Conservation (phyloP, 345 rosid species). For the Euphorbia tirucalli region DNA sequence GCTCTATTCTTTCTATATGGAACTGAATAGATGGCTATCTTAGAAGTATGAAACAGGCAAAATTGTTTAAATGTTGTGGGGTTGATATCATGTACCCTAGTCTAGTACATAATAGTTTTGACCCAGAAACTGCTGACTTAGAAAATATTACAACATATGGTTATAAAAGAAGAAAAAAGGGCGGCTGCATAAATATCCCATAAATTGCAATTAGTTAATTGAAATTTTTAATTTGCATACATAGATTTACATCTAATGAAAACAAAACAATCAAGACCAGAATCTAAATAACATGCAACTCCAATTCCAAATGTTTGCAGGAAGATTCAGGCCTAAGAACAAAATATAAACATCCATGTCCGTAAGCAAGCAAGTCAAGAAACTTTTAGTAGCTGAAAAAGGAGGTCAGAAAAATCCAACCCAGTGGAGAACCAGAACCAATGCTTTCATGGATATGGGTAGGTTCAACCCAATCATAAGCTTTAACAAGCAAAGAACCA, state of each 20-base stretch:
- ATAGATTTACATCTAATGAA: slow-evolving; percentile 7
- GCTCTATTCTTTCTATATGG: not conserved
- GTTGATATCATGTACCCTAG: not conserved
- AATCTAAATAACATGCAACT: not conserved
- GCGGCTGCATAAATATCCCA: not conserved
- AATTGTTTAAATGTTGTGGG: not conserved
- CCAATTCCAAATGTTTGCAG: not conserved
- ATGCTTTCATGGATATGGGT: slow-evolving; percentile 45
- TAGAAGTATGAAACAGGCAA: not conserved
- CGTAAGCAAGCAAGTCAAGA: not conserved
- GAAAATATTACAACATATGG: not conserved
- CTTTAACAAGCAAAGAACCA: slow-evolving; percentile 91
- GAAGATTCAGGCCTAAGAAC: not conserved
- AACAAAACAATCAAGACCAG: not conserved
- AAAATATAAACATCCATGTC: not conserved
- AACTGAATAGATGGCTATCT: not conserved
- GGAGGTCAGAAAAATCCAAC: slow-evolving; percentile 25
- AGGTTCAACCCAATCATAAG: slow-evolving; percentile 96
- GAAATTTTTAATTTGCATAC: too few relatives aligned
- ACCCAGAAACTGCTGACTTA: not conserved
- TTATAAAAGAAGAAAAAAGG: not conserved
- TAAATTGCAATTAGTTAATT: too few relatives aligned
- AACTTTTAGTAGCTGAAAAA: slow-evolving; percentile 12
- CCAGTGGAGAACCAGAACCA: slow-evolving; percentile 42
- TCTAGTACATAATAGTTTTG: not conserved